Conservation (phyloP, 75 land plant species). For the Sequoiadendron giganteum region DNA sequence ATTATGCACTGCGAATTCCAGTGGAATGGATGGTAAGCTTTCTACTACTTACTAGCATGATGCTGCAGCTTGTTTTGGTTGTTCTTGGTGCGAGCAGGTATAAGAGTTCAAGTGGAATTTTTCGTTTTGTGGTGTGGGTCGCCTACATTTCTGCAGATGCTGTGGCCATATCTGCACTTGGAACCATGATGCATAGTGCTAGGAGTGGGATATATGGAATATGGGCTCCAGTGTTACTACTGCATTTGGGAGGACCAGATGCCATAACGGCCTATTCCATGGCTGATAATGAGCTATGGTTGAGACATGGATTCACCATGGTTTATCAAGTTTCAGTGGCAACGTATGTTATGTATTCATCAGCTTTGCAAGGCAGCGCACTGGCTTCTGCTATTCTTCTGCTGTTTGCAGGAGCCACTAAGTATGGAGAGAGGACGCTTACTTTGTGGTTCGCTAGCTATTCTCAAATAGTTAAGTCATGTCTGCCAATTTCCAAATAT, state of each 20-base stretch:
- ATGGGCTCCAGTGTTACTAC: constrained; percentile 28
- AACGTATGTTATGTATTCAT: constrained; percentile 1
- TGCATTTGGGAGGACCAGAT: constrained; percentile 36
- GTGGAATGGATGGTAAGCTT: background rate
- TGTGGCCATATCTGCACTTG: constrained; percentile 19
- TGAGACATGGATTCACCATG: constrained; percentile 17
- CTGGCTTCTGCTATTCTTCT: background rate
- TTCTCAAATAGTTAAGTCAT: background rate
- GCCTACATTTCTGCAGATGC: constrained; percentile 18
- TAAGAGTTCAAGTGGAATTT: background rate
- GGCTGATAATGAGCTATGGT: constrained; percentile 32
- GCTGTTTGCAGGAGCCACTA: background rate
- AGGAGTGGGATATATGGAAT: constrained; percentile 4
- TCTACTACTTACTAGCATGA: constrained; percentile 9
- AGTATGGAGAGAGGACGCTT: constrained; percentile 6
- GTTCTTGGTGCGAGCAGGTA: background rate
- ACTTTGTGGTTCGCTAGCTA: background rate
- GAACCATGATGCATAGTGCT: constrained; percentile 6
- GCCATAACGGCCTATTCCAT: constrained; percentile 28
- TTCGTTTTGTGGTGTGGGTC: background rate
- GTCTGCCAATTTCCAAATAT: constrained; percentile 2
- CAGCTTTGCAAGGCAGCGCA: background rate
- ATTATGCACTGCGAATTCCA: background rate
- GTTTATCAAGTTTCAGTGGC: constrained; percentile 12
- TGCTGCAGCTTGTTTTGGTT: constrained; percentile 11